Evolutionary conservation across 2,329 filamentous ascomycete genomes (phyloP), one percentile per base, ranked within the genome.

Genomic region (Phyllosticta citribraziliensis): DNA sequence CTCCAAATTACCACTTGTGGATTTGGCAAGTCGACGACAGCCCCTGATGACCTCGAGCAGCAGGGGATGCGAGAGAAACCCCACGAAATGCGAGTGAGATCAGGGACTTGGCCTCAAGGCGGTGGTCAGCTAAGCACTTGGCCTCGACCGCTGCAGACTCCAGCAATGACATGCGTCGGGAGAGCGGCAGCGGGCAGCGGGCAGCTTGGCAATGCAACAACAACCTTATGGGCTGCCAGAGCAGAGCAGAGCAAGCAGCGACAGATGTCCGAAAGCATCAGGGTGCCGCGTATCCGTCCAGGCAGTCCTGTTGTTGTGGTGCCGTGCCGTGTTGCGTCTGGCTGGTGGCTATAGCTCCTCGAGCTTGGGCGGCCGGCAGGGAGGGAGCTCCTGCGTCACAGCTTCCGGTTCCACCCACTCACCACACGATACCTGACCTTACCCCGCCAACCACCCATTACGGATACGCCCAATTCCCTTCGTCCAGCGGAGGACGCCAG

Each of bases 351-450:
- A 40, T 40, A 40, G 33, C 33, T 40, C 33, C 33, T 40, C 14
- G 14, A 40, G 33, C 33, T 40, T 40, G 33, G 33, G 33, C 33
- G 61, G 10, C 51, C n/a, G 47, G 27, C 5, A 30, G 50, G 52
- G 33, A 27, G 25, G 58, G 56, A 57, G 56, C 27, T 40, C 56
- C 50, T 47, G 56, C 56, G 50, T 51, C 20, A 35, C 57, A 53
- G 62, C 62, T 54, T 54, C 50, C 19, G 20, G 19, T 56, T 55
- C 57, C 58, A 63, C 58, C 27, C 27, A 30, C 25, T 9, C 25
- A 9, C 5, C 27, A 8, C 6, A 10, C 27, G 27, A 30, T 30
- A 30, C 27, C 27, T 10, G 27, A 57, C 25, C 25, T 52, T 58
- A 40, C 33, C 33, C 33, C 33, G 33, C 33, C 33, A 40, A 40